Evolutionary conservation across 2,329 filamentous ascomycete genomes (phyloP), one percentile per base, ranked within the genome.

Genomic region (Diaporthe helianthi): DNA sequence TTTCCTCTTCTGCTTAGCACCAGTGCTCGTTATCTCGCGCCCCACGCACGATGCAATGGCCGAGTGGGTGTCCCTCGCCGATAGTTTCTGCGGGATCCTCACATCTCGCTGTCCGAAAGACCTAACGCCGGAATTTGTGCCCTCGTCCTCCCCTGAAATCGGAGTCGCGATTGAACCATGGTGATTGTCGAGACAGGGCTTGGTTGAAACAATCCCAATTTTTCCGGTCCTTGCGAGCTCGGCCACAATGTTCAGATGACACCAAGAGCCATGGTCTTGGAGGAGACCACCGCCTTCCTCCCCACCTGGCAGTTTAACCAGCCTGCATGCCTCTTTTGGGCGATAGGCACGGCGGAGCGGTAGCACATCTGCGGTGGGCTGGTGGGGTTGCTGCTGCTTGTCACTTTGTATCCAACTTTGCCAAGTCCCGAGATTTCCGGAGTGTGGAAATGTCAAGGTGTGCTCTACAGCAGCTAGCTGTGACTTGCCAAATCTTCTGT

Each of bases 1-100:
- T 61, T 61, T 60, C 24, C 22, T n/a, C 26, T 8, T 22, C 36
- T 44, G 36, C 53, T 38, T 24, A 36, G 36, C 29, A 10, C 44
- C 44, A 47, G 44, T 8, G 36, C 44, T 24, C 44, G 33, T 55
- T 52, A 41, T 36, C 53, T 44, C 12, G 24, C 36, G 54, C 55
- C 54, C 69, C 69, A 67, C 69, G 44, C 66, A 67, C 68, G 69
- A 70, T 70, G 69, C 65, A 70, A 70, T 70, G 60, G 22, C 31
- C 44, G 41, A 47, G 38, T 67, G 24, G 52, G 33, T 67, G 65
- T 24, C 26, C 51, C 29, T 66, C 38, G 51, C 38, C 64, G 29
- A 33, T 54, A 66, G 63, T 53, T 53, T 53, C 63, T 38, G 49
- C 63, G 24, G 63, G 63, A 46, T 38, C 22, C 31, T 38, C 22